phyloP scores from a whole-genome alignment of 768 basidiomycete species.

The Dioszegia aurantiaca region DNA sequence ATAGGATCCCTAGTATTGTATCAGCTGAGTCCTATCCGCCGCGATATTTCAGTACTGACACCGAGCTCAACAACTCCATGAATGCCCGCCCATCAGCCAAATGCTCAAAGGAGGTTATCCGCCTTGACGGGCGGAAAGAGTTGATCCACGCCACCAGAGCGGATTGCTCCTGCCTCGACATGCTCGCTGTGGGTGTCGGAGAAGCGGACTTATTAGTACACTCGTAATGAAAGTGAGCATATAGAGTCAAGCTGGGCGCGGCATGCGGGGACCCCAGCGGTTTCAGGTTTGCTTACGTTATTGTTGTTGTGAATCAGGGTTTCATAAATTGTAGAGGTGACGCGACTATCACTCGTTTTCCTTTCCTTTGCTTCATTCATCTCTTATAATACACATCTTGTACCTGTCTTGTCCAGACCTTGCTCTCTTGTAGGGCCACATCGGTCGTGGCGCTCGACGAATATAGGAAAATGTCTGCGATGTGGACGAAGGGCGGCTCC shows the following conservation, averaged over 20 bases:
- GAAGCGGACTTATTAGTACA: too few relatives aligned
- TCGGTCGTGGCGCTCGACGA: too few relatives aligned
- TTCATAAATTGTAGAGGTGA: background rate
- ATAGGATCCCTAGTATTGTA: constrained; percentile 28
- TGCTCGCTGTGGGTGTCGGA: constrained; percentile 14
- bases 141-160: constrained; percentile 44
- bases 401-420: background rate
- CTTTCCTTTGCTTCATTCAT: background rate
- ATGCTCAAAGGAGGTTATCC: constrained; percentile 33
- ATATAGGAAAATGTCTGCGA: too few relatives aligned
- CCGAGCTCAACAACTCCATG: constrained; percentile 35
- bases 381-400: background rate
- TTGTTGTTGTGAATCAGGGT: background rate
- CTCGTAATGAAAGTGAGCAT: too few relatives aligned
- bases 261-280: constrained; percentile 6
- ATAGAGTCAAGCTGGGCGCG: too few relatives aligned
- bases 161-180: constrained; percentile 42
- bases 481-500: too few relatives aligned
- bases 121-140: constrained; percentile 35
- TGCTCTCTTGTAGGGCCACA: background rate
- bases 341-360: constrained; percentile 5
- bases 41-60: too few relatives aligned
- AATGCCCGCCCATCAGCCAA: constrained; percentile 41
- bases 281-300: constrained; percentile 5
- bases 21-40: too few relatives aligned